Evolutionary conservation across 352 stramenopile species (phyloP).

Genomic region (Globisporangium irregulare): DNA sequence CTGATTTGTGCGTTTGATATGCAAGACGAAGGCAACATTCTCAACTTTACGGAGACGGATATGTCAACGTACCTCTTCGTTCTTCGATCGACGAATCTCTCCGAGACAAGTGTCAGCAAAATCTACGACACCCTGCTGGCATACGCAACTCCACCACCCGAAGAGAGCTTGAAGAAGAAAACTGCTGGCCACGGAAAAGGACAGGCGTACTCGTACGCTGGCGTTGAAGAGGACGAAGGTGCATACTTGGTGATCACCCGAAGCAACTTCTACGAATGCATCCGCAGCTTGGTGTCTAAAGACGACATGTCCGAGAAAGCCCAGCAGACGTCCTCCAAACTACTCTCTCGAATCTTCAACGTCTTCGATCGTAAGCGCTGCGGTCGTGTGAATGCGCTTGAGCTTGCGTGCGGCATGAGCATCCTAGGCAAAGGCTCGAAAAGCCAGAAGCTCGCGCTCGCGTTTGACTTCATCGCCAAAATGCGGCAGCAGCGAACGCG

Average conservation of each 20-base stretch:
- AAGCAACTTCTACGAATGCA: constrained; percentile 85
- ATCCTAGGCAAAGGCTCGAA: constrained; percentile 85
- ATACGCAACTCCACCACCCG: constrained; percentile 65
- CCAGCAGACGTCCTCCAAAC: constrained; percentile 81
- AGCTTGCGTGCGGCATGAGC: constrained; percentile 83
- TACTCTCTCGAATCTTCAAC: constrained; percentile 82
- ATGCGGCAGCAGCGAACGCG: constrained; percentile 74
- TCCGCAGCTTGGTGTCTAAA: constrained; percentile 78
- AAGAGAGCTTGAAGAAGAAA: constrained; percentile 62
- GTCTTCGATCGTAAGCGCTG: constrained; percentile 83
- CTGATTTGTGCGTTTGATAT: constrained; percentile 86
- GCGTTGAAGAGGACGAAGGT: constrained; percentile 82
- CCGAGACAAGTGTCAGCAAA: constrained; percentile 64
- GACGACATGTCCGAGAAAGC: constrained; percentile 78
- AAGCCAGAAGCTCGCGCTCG: constrained; percentile 81
- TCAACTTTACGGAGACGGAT: constrained; percentile 82
- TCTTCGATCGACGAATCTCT: constrained; percentile 76
- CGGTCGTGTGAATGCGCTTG: constrained; percentile 77
- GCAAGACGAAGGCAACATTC: constrained; percentile 78
- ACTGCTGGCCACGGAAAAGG: constrained; percentile 32
- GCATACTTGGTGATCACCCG: constrained; percentile 75
- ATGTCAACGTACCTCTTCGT: constrained; percentile 87
- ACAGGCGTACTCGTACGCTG: constrained; percentile 73
- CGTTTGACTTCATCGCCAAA: constrained; percentile 87
- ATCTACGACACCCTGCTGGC: constrained; percentile 77